A percentile compares a stretch with the other conserved stretches of the same genome.
phyloP scores from a whole-genome alignment of 2,329 filamentous ascomycete genomes.

The Penicillium sp. region DNA sequence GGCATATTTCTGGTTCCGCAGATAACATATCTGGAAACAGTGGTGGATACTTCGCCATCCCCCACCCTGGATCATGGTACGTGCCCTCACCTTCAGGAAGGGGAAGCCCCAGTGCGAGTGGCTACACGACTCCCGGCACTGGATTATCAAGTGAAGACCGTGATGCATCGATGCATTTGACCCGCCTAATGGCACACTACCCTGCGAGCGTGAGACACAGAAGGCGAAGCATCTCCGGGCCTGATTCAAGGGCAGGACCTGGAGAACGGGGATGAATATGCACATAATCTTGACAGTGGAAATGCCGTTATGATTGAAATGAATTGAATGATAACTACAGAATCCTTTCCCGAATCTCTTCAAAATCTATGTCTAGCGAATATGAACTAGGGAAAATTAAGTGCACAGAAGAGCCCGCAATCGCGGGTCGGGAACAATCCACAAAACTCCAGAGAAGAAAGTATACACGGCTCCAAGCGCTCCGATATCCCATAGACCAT shows the following conservation, averaged over 20 bases:
- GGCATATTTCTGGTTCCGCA: neutral
- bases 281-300: neutral
- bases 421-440: neutral
- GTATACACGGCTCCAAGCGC: constrained; percentile 4
- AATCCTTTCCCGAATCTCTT: neutral
- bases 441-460: constrained; percentile 4
- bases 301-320: neutral
- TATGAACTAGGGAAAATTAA: constrained; percentile 8
- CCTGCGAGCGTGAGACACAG: constrained; percentile 24
- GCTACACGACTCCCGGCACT: constrained; percentile 18
- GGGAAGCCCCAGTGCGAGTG: constrained; percentile 19
- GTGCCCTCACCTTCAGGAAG: constrained; percentile 5
- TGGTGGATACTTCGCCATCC: constrained; percentile 26
- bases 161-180: constrained; percentile 10
- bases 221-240: constrained; percentile 25
- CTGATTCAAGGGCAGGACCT: constrained; percentile 13
- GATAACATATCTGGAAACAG: constrained; percentile 8
- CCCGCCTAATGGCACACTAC: constrained; percentile 27
- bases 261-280: constrained; percentile 2
- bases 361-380: constrained; percentile 15
- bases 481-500: constrained; percentile 14
- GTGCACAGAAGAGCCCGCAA: neutral
- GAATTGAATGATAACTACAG: neutral
- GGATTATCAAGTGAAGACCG: constrained; percentile 21
- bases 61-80: constrained; percentile 10